phyloP scores from a whole-genome alignment of 148 eudicot species.

The Limonium bicolor region DNA sequence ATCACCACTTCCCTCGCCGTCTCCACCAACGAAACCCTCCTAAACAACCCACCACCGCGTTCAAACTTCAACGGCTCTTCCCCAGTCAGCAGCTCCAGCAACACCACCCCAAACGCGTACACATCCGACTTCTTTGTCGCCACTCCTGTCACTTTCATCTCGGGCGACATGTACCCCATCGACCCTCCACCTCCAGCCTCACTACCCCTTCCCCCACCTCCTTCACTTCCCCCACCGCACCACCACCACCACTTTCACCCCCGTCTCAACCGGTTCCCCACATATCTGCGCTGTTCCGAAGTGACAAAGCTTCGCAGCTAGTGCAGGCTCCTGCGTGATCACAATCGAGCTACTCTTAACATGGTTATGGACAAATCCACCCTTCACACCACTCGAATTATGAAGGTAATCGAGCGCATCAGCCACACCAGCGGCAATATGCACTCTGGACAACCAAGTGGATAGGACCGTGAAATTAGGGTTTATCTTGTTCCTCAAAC shows the following conservation, averaged over 20 bases:
- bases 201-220: constrained; percentile 6
- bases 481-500: constrained; percentile 55
- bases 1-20: constrained; percentile 63
- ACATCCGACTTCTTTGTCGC: constrained; percentile 66
- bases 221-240: neutral
- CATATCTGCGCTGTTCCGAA: constrained; percentile 83
- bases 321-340: constrained; percentile 23
- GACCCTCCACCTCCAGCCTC: constrained; percentile 36
- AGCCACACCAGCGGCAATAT: constrained; percentile 50
- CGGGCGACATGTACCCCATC: constrained; percentile 96
- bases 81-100: constrained; percentile 64
- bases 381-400: constrained; percentile 45
- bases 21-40: constrained; percentile 41
- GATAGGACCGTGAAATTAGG: constrained; percentile 50
- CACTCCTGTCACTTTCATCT: constrained; percentile 39
- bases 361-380: constrained; percentile 65
- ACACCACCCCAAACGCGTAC: constrained; percentile 78
- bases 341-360: constrained; percentile 58
- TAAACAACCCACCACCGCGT: constrained; percentile 21
- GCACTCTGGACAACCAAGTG: constrained; percentile 58
- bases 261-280: constrained; percentile 27
- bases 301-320: constrained; percentile 60
- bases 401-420: constrained; percentile 84
- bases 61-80: constrained; percentile 53
- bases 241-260: constrained; percentile 2